Percentiles rank a stretch among this genome's conserved stretches.
Evolutionary conservation across 2,329 filamentous ascomycete genomes (phyloP).

Genomic region (Verticillium zaregamsianum): DNA sequence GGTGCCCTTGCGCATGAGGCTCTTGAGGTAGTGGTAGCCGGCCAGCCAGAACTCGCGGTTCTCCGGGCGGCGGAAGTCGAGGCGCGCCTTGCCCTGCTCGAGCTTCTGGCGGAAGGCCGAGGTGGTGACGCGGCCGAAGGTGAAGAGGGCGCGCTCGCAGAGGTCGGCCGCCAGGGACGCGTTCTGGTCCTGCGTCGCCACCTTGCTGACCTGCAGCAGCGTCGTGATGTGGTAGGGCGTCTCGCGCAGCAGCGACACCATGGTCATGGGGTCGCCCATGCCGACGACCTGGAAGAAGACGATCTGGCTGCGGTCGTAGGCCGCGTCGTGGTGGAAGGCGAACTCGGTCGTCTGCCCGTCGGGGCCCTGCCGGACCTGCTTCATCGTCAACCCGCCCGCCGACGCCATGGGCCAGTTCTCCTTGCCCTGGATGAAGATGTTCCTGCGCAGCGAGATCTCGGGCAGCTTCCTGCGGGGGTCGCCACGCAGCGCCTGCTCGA

Average conservation of each 20-base stretch:
- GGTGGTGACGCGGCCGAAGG: slow-evolving; percentile 83
- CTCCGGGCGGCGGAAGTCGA: slow-evolving; percentile 78
- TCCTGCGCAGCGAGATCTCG: slow-evolving; percentile 68
- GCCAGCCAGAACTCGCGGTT: slow-evolving; percentile 93
- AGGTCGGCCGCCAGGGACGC: slow-evolving; percentile 82
- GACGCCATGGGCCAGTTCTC: slow-evolving; percentile 81
- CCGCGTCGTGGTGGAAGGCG: slow-evolving; percentile 67
- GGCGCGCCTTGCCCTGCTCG: slow-evolving; percentile 70
- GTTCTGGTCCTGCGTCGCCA: slow-evolving; percentile 88
- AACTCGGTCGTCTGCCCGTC: slow-evolving; percentile 64
- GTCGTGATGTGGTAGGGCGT: slow-evolving; percentile 83
- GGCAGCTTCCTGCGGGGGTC: slow-evolving; percentile 61
- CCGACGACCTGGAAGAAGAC: slow-evolving; percentile 79
- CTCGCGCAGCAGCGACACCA: slow-evolving; percentile 65
- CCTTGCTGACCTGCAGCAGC: slow-evolving; percentile 87
- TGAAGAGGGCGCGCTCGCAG: slow-evolving; percentile 86
- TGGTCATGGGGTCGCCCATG: slow-evolving; percentile 74
- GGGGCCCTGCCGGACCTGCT: slow-evolving; percentile 38
- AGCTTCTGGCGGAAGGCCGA: slow-evolving; percentile 76
- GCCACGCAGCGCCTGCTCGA: slow-evolving; percentile 50
- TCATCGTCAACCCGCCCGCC: slow-evolving; percentile 81
- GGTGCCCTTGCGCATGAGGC: slow-evolving; percentile 84
- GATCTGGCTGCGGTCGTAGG: slow-evolving; percentile 70
- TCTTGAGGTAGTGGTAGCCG: slow-evolving; percentile 82
- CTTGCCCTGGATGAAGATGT: slow-evolving; percentile 81